Evolutionary conservation across 257 asterid species (phyloP).

Genomic region (Solanum commersonii): DNA sequence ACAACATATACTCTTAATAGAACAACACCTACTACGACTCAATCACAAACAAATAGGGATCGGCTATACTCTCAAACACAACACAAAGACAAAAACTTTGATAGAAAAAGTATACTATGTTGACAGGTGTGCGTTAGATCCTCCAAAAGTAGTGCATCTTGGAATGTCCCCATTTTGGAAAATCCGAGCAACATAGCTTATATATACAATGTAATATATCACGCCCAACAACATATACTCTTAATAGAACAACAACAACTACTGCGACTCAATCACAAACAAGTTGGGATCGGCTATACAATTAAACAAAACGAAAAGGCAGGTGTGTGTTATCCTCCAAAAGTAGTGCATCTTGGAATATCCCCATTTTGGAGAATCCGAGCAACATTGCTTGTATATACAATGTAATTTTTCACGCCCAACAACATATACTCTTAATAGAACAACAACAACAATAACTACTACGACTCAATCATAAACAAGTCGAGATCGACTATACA

Average conservation of each 20-base stretch:
- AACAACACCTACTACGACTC: not conserved
- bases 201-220: too few relatives aligned
- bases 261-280: not conserved
- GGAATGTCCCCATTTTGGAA: not conserved
- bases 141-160: not conserved
- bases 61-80: not conserved
- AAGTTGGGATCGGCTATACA: not conserved
- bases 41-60: not conserved
- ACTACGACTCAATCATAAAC: not conserved
- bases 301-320: not conserved
- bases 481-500: not conserved
- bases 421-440: too few relatives aligned
- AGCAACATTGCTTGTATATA: not conserved
- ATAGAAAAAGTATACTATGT: not conserved
- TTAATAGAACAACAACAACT: too few relatives aligned
- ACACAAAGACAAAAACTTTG: not conserved
- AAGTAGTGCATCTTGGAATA: not conserved
- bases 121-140: not conserved
- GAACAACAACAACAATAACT: not conserved
- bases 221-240: not conserved
- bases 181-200: not conserved
- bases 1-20: not conserved
- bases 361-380: not conserved
- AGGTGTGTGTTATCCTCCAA: not conserved
- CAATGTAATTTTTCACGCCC: too few relatives aligned